Evolutionary conservation across 139 green algal genomes (phyloP), one percentile per base, ranked within the genome.

Genomic region (Picochlorum sp.): DNA sequence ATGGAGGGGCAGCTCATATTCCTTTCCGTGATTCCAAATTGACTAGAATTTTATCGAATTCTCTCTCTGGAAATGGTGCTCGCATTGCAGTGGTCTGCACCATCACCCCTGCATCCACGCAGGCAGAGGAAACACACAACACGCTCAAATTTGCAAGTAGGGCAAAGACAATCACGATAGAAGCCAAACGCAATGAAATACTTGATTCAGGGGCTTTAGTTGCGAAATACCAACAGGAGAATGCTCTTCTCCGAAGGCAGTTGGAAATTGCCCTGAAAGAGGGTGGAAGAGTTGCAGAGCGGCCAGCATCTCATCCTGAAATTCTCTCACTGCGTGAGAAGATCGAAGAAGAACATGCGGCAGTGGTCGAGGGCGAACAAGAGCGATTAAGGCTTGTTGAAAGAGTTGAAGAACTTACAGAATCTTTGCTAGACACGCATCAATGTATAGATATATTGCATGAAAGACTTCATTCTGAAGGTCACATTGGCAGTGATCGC

Each of bases 81-180:
- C 78, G 75, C 28, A 78, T 94, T 10, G 81, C 82, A 9, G 81
- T 95, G 31, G 73, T 97, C 15, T 95, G 90, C 71, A 96, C 87
- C 61, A 81, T 97, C 58, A 97, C 92, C 2, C 92, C 92, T 2
- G 87, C 85, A 4, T 83, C 72, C 10, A 80, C 72, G 2, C 85
- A 95, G 75, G 68, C 78, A 6, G 88, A 96, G 63, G 92, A 98
- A 77, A 97, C 92, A 1, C 79, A 92, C 71, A 98, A 98, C 83
- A 98, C 92, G n/a, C 86, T 98, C 67, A 96, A 96, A 66, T 98
- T 97, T 79, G 92, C 92, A n/a, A 75, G 77, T 21, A 71, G 92
- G 2, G 91, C 91, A 47, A 96, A 96, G 77, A 82, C 86, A 49
- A 62, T 79, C 20, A 67, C 57, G 6, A 73, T 77, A 18, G 38